A percentile compares a stretch with the other conserved stretches of the same genome.
phyloP scores from a whole-genome alignment of 2,329 filamentous ascomycete genomes.

The Verticillium isaacii region DNA sequence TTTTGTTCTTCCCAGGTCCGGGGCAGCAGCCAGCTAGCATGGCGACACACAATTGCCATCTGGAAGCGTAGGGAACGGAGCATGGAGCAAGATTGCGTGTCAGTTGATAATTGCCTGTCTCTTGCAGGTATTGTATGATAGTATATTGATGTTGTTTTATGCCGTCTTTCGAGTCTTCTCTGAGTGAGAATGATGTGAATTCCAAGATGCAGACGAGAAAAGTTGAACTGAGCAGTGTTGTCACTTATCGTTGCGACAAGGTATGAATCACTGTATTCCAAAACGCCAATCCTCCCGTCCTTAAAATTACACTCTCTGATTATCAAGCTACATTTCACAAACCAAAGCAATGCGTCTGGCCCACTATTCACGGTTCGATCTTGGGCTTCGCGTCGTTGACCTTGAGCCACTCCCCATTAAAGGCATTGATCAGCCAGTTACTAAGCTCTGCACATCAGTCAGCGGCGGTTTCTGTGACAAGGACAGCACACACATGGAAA shows the following conservation, averaged over 20 bases:
- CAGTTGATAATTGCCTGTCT: slow-evolving; percentile 1
- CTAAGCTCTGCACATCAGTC: slow-evolving; percentile 54
- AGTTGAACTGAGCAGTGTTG: too few species aligned
- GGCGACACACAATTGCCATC: not conserved
- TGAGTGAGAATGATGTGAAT: not conserved
- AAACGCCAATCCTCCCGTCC: not conserved
- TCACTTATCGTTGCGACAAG: not conserved
- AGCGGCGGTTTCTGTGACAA: not conserved
- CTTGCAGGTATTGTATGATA: slow-evolving; percentile 4
- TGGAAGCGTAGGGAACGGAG: not conserved
- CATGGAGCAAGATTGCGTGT: slow-evolving; percentile 1
- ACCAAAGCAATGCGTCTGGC: not conserved
- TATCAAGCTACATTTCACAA: too few species aligned
- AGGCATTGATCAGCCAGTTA: slow-evolving; percentile 94
- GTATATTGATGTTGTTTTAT: not conserved
- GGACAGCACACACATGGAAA: slow-evolving; percentile 18
- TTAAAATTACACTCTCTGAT: too few species aligned
- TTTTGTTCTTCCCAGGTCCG: not conserved
- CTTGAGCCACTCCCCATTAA: slow-evolving; percentile 91
- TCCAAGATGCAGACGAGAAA: too few species aligned
- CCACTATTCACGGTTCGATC: slow-evolving; percentile 10
- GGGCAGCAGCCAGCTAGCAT: not conserved
- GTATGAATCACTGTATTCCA: not conserved
- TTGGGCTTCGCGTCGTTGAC: slow-evolving; percentile 44
- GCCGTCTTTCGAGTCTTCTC: not conserved